phyloP scores from a whole-genome alignment of 768 basidiomycete species.

The Lactarius hatsudake region DNA sequence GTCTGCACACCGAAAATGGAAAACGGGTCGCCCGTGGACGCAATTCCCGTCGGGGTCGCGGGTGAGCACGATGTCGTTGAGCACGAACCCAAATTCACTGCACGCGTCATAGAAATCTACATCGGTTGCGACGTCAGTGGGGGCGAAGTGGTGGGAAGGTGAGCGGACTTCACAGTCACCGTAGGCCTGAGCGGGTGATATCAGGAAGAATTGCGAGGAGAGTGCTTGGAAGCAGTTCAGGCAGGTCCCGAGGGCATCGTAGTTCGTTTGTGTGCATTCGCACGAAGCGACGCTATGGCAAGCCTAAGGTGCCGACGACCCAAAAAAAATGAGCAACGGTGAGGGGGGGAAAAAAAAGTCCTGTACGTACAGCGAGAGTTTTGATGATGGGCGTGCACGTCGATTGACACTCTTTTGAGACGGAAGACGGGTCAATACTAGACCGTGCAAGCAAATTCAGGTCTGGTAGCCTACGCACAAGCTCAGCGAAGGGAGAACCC shows the following conservation, averaged over 20 bases:
- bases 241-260: neutral
- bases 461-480: neutral
- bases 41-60: constrained; percentile 1
- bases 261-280: constrained; percentile 14
- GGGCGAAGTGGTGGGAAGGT: neutral
- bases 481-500: neutral
- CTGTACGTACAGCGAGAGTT: constrained; percentile 3
- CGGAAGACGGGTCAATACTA: neutral
- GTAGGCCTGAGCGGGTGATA: neutral
- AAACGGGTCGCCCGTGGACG: constrained; percentile 8
- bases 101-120: neutral
- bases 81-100: neutral
- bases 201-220: neutral
- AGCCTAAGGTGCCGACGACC: neutral
- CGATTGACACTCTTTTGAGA: constrained; percentile 7
- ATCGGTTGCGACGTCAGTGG: neutral
- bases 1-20: neutral
- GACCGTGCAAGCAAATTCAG: neutral
- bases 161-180: neutral
- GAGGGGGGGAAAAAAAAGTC: neutral
- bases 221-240: constrained; percentile 6
- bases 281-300: neutral
- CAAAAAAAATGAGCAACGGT: neutral
- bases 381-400: constrained; percentile 3
- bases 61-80: neutral